phyloP scores from a whole-genome alignment of 2,329 filamentous ascomycete genomes.

The Apiospora hydei region DNA sequence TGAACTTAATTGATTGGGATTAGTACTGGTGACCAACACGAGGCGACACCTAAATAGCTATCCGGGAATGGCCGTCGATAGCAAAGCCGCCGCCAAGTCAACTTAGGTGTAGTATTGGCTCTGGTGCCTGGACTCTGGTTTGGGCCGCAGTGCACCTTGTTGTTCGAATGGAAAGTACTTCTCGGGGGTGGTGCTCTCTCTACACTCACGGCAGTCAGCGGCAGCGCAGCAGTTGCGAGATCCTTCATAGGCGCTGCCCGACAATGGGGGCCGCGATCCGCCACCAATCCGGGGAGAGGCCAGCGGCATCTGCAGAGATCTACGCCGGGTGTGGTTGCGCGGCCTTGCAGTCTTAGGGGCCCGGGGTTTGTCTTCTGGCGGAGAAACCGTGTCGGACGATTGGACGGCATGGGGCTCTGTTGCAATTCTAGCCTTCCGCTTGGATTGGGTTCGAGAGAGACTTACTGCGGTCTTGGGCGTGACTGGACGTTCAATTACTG shows the following conservation, averaged over 20 bases:
- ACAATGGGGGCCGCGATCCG: not conserved
- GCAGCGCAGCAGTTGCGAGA: not conserved
- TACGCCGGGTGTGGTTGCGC: not conserved
- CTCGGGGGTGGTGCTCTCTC: not conserved
- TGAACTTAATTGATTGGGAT: not conserved
- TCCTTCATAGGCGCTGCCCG: constrained; percentile 13
- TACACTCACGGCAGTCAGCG: not conserved
- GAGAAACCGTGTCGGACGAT: not conserved
- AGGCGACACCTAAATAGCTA: not conserved
- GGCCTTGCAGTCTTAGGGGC: not conserved
- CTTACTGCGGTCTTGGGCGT: not conserved
- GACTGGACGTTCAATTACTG: not conserved
- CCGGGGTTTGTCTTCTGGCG: not conserved
- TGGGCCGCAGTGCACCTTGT: not conserved
- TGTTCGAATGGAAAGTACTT: constrained; percentile 11
- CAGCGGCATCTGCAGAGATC: not conserved
- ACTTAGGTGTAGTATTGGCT: constrained; percentile 1
- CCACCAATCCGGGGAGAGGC: constrained; percentile 15
- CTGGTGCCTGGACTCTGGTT: not conserved
- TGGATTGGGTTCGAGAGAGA: not conserved
- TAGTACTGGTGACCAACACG: not conserved
- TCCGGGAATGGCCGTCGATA: not conserved
- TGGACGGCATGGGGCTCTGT: not conserved
- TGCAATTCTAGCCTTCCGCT: not conserved
- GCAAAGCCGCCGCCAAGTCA: not conserved